Base-by-base conservation (phyloP, 331 rosid genomes). In the Cydonia oblonga region DNA sequence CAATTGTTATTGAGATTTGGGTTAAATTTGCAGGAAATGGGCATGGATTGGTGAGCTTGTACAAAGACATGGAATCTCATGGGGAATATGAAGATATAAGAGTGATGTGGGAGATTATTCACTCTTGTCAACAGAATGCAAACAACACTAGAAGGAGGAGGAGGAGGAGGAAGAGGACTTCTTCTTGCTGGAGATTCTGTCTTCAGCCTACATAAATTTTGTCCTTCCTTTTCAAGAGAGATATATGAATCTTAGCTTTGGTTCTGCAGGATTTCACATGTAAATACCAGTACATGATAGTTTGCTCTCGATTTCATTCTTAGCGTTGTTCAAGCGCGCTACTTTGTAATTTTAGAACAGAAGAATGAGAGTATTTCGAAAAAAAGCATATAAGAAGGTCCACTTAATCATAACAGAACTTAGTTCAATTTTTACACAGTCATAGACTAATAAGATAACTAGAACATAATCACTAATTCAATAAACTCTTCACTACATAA, bases 81-180 rank as follows among this genome's bases (percentile, higher is more conserved):
- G 85, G 92, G 6, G 98, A 90, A 76, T 90, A 89, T 76, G 83
- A 49, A 79, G 98, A 93, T 80, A 90, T 90, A 64, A 83, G 74
- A 75, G 92, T 90, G 64, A 93, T 93, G 98, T 93, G 97, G 98
- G 84, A 84, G 85, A 90, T 93, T 71, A 79, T 93, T 73, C 96
- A 90, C 57, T 87, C 93, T 59, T 79, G 87, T 77, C 78, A 86
- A 74, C 87, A 75, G 57, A 46, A 64, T 60, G 74, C 59, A 29
- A 54, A 60, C 62, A 75, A 40, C 71, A 79, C 49, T 67, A 73
- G 61, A 63, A 82, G 63, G 14, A 63, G 38, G 46, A 63, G 32
- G 46, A 82, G 63, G 14, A 63, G 38, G 46, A 63, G 32, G 46
- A 81, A 69, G 18, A 83, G 81, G 33, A 69, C 82, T 9, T 78